A percentile compares a stretch with the other conserved stretches of the same genome.
Evolutionary conservation across 257 asterid species (phyloP).

Genomic region (Solanum sejunctum): DNA sequence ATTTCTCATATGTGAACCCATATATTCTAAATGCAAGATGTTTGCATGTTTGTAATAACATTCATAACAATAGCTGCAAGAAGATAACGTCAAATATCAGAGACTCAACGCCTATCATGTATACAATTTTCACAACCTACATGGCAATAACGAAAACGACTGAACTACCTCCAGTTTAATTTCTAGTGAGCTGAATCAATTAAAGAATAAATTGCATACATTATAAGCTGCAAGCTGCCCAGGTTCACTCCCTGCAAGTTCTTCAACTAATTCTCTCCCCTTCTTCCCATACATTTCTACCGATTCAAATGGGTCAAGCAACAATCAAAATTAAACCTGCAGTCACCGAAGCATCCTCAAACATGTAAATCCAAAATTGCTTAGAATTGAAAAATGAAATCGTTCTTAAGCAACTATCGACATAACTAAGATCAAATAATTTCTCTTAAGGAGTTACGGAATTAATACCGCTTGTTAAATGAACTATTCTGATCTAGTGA

Average conservation of each 20-base stretch:
- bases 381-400: not conserved
- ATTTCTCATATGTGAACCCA: not conserved
- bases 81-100: not conserved
- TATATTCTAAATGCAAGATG: not conserved
- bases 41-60: not conserved
- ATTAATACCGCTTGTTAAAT: not conserved
- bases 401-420: not conserved
- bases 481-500: not conserved
- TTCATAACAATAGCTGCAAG: not conserved
- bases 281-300: constrained; percentile 59
- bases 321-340: constrained; percentile 2
- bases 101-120: not conserved
- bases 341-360: constrained; percentile 23
- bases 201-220: constrained; percentile 14
- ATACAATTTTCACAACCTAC: not conserved
- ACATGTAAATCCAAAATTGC: constrained; percentile 6
- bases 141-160: not conserved
- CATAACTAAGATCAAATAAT: not conserved
- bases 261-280: constrained; percentile 64
- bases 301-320: not conserved
- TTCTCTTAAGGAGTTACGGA: not conserved
- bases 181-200: not conserved
- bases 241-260: constrained; percentile 50
- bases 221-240: constrained; percentile 71
- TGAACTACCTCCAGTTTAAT: not conserved